Conservation (phyloP, 176 grass and related monocot genomes). For the Poa annua region DNA sequence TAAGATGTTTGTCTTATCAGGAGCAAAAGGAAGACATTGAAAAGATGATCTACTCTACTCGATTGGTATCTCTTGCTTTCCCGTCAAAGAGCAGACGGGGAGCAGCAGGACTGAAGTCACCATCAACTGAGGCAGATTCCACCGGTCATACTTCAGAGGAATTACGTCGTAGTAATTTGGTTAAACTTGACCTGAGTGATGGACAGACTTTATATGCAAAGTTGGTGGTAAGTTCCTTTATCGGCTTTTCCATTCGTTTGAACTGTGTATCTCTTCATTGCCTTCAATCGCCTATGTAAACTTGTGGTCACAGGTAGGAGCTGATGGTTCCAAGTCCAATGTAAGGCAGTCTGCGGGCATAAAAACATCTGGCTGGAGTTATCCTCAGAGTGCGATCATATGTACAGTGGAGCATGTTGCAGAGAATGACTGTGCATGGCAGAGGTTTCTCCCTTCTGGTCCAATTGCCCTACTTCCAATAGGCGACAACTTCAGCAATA, state of each 20-base stretch:
- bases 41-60: conserved; percentile 68
- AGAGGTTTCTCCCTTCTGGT: conserved; percentile 94
- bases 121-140: conserved; percentile 38
- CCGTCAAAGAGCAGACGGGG: conserved; percentile 45
- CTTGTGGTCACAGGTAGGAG: conserved; percentile 69
- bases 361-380: conserved; percentile 85
- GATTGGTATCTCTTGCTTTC: conserved; percentile 68
- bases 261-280: conserved; percentile 1
- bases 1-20: conserved; percentile 30
- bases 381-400: conserved; percentile 80
- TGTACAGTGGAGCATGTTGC: conserved; percentile 80
- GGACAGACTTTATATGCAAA: conserved; percentile 76
- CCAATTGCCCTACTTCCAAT: conserved; percentile 88
- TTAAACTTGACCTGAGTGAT: conserved; percentile 78
- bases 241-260: conserved; percentile 19
- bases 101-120: conserved; percentile 28
- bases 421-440: conserved; percentile 79
- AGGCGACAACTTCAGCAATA: conserved; percentile 87
- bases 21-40: conserved; percentile 63
- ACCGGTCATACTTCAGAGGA: conserved; percentile 35
- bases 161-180: conserved; percentile 55
- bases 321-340: conserved; percentile 86
- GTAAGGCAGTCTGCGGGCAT: conserved; percentile 82
- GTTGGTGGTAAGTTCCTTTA: conserved; percentile 79
- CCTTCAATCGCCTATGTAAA: conserved; percentile 24